Conservation (phyloP, 2,329 filamentous ascomycete species). For the Apiospora sp. region DNA sequence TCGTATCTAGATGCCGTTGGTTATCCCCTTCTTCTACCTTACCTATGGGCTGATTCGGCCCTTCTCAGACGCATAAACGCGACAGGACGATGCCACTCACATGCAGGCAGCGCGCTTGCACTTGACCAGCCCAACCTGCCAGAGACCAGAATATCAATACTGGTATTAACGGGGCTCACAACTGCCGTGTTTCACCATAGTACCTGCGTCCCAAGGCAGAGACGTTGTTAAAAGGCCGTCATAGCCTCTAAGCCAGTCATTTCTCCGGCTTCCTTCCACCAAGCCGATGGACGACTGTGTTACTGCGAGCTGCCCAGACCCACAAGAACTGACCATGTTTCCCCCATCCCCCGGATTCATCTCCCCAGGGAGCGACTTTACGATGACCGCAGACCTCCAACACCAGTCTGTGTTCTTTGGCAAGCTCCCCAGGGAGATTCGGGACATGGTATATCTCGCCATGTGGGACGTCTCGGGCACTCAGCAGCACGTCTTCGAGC, state of each 20-base stretch:
- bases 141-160: neutral
- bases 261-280: neutral
- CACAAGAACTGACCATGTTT: neutral
- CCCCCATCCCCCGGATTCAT: conserved; percentile 18
- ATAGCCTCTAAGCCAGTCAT: neutral
- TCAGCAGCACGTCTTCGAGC: conserved; percentile 34
- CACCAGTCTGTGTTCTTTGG: conserved; percentile 32
- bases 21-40: neutral
- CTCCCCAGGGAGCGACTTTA: conserved; percentile 22
- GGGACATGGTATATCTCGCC: conserved; percentile 36
- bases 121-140: neutral
- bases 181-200: conserved; percentile 8
- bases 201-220: neutral
- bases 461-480: conserved; percentile 35
- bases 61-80: neutral
- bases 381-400: conserved; percentile 30
- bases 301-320: conserved; percentile 30
- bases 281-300: neutral
- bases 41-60: neutral
- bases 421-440: conserved; percentile 33
- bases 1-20: conserved; percentile 4
- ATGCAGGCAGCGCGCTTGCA: conserved; percentile 18
- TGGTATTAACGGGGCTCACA: neutral
- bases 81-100: neutral
- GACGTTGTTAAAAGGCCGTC: neutral